Conservation (phyloP, 768 basidiomycete species). For the Podaxis carcinomalis region DNA sequence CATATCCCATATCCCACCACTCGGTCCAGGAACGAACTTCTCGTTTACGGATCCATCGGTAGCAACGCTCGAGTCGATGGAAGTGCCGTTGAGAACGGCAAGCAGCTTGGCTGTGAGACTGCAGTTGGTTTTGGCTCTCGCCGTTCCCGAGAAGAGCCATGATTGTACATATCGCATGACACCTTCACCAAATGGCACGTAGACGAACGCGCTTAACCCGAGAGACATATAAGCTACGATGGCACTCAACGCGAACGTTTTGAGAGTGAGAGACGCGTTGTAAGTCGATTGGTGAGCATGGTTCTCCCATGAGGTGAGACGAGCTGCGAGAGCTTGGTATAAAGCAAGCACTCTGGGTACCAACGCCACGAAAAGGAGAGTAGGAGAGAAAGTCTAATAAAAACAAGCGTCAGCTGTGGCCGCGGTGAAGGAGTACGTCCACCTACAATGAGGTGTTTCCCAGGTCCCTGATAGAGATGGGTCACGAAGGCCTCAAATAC, state of each 20-base stretch:
- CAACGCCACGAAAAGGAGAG: slow-evolving; percentile 73
- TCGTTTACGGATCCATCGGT: slow-evolving; percentile 11
- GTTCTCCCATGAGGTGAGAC: slow-evolving; percentile 88
- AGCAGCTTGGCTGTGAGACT: slow-evolving; percentile 19
- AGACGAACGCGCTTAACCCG: slow-evolving; percentile 91
- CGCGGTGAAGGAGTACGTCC: neutral
- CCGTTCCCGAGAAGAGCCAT: slow-evolving; percentile 32
- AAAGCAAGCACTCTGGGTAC: slow-evolving; percentile 76
- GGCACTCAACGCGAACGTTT: slow-evolving; percentile 84
- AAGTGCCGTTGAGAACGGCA: slow-evolving; percentile 28
- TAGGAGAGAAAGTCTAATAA: slow-evolving; percentile 71
- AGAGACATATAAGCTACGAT: slow-evolving; percentile 91
- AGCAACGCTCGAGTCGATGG: slow-evolving; percentile 9
- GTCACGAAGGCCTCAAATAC: slow-evolving; percentile 89
- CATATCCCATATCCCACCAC: slow-evolving; percentile 43
- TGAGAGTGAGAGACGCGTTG: slow-evolving; percentile 78
- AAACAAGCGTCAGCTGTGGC: slow-evolving; percentile 1
- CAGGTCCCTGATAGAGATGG: slow-evolving; percentile 84
- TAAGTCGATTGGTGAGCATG: slow-evolving; percentile 78
- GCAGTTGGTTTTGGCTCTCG: slow-evolving; percentile 9
- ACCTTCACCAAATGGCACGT: slow-evolving; percentile 88
- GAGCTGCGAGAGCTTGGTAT: slow-evolving; percentile 64
- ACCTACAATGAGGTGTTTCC: slow-evolving; percentile 72
- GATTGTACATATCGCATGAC: slow-evolving; percentile 62
- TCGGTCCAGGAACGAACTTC: slow-evolving; percentile 7